Evolutionary conservation across 1,284 basidiomycete species (phyloP), one percentile per base, ranked within the genome.

Genomic region (Ceratobasidium theobromae): DNA sequence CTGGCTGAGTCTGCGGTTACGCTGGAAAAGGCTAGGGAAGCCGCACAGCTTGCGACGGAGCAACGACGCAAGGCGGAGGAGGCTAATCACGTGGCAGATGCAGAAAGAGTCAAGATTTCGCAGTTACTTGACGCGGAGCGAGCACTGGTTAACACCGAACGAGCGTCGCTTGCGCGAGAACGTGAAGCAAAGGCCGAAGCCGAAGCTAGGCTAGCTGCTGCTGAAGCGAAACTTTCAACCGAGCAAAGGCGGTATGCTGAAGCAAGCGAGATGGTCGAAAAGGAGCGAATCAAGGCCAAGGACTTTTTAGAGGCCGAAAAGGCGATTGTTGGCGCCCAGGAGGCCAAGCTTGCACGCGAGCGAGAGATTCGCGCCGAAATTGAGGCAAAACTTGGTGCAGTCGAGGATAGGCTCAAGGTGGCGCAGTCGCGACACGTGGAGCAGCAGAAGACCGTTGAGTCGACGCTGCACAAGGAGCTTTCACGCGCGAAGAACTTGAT

Each of bases 291-390:
- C 46, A 35, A 62, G 57, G 57, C 57, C 23, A 62, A 62, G 57
- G 35, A 51, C 57, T 62, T 62, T 51, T 62, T 62, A 46, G 57
- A 62, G 12, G 57, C 57, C 2, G 57, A 62, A 51, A 49, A 51
- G 57, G 57, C 57, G 33, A 49, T 62, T n/a, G 45, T 41, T n/a
- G 35, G 45, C 16, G 57, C 57, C 1, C 57, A 62, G 32, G 57
- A 62, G 57, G 57, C 57, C 32, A 62, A 35, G 25, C 25, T 62
- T 30, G 57, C 33, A 23, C 25, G 46, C 28, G 57, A 62, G 46
- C 3, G 33, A 41, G 57, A 62, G 57, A 49, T 62, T 38, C 28
- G 33, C 30, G 57, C 30, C 1, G 57, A 62, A 35, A 8, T 62
- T 4, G 57, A 62, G 46, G 57, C 57, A 8, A 62, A 48, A 33